Evolutionary conservation across 176 grass and related monocot genomes (phyloP).

Genomic region (Eremochloa ophiuroides): DNA sequence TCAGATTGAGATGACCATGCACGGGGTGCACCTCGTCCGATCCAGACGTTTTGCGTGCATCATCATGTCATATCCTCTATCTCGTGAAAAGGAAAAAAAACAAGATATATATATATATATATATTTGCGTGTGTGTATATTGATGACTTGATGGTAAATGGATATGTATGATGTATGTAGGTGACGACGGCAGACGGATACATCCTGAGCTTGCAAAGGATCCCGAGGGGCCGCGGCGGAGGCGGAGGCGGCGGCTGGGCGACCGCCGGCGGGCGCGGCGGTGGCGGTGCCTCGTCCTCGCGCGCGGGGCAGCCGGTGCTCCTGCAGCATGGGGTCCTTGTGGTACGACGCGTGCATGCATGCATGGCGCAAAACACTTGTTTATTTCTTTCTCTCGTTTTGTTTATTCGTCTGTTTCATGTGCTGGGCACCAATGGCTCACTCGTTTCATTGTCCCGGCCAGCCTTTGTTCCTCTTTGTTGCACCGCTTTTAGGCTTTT

Average conservation of each 20-base stretch:
- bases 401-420: not conserved
- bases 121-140: not conserved
- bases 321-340: conserved; percentile 75
- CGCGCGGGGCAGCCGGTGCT: conserved; percentile 63
- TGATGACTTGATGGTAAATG: not conserved
- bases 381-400: not conserved
- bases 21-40: too few relatives aligned
- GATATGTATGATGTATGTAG: not conserved
- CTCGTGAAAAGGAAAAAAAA: too few relatives aligned
- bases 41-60: too few relatives aligned
- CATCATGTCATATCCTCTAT: too few relatives aligned
- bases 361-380: conserved; percentile 1
- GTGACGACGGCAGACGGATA: conserved; percentile 77
- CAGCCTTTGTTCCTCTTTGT: not conserved
- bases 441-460: not conserved
- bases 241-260: not conserved
- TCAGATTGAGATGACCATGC: not conserved
- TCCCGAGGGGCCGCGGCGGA: conserved; percentile 38
- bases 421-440: not conserved
- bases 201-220: conserved; percentile 69
- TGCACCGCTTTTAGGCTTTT: not conserved
- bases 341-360: conserved; percentile 29
- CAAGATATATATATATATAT: too few relatives aligned
- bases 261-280: not conserved
- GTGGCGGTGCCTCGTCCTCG: not conserved